Evolutionary conservation across 495 filamentous ascomycete genomes (phyloP), one percentile per base, ranked within the genome.

Genomic region (Pseudomonodictys pantanalensis): DNA sequence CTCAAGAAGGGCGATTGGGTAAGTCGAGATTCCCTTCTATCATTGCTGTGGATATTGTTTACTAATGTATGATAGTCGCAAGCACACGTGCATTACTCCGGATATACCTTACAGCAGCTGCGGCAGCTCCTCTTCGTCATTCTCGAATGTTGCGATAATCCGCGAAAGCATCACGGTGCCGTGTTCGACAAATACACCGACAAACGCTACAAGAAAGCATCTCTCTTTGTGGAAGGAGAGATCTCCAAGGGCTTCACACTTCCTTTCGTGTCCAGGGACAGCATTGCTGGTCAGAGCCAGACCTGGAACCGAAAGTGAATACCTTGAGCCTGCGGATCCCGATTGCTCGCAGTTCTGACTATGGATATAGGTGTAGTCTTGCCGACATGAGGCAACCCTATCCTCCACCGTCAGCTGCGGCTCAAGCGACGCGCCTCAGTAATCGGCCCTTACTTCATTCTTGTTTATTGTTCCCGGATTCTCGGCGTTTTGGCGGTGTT

Each of bases 171-270:
- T 66, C 93, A 97, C 71, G 65, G 73, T 4, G 89, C 91, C 20
- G 85, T 98, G 58, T 97, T 81, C 65, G 90, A 97, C 18, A 98
- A 98, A 73, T 98, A 95, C 73, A 78, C 82, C 6, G 86, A 90
- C 68, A 86, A 82, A 52, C 84, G 87, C 29, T 97, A 86, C 77
- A 92, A 91, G 77, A 78, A 84, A 24, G 87, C 88, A 2, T 87
- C 92, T n/a, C 66, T 81, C 17, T 95, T 84, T 60, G 92, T 93
- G 26, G 82, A 91, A 67, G 75, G 72, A 18, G 86, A 91, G 75
- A 81, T 96, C 59, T 69, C 71, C 45, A 79, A 77, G 48, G 88
- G 74, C 38, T 78, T 78, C 67, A 24, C 50, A 15, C 59, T 78
- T 33, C 75, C 75, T 22, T 61, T 56, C 35, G 33, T 49, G 10